Conservation (phyloP, 768 basidiomycete species). For the Mycena floridula region DNA sequence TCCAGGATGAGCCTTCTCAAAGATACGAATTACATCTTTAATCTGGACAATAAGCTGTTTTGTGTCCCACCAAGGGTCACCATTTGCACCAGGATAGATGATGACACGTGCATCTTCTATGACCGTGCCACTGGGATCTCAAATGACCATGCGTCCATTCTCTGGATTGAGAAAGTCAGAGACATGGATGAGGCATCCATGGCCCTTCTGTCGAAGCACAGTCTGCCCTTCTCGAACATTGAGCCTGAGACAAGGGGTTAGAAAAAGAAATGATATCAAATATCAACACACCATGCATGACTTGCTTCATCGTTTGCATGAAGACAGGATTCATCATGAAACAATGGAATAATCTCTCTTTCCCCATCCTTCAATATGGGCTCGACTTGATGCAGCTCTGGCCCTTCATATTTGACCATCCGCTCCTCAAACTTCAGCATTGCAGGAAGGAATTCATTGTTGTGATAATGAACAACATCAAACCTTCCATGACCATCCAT, state of each 20-base stretch:
- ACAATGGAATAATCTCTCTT: conserved; percentile 17
- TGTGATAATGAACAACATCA: conserved; percentile 4
- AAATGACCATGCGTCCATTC: conserved; percentile 22
- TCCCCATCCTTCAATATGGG: conserved; percentile 19
- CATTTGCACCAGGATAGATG: conserved; percentile 29
- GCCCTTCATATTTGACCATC: conserved; percentile 16
- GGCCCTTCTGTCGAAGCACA: no score
- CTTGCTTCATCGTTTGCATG: conserved; percentile 21
- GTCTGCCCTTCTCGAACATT: no score
- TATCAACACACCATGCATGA: conserved; percentile 1
- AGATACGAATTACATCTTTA: conserved; percentile 22
- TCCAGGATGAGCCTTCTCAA: conserved; percentile 16
- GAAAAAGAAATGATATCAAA: no score
- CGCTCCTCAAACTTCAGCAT: conserved; percentile 10
- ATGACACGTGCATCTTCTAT: conserved; percentile 24
- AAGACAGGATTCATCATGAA: conserved; percentile 26
- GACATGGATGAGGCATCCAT: conserved; percentile 29
- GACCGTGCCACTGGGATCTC: conserved; percentile 17
- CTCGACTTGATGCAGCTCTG: conserved; percentile 10
- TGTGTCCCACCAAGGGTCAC: conserved; percentile 34
- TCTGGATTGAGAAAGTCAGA: conserved; percentile 33
- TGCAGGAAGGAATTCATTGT: conserved; percentile 4
- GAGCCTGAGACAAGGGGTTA: no score
- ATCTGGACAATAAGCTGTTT: conserved; percentile 28
- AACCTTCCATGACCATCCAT: conserved; percentile 11